Base-by-base conservation (phyloP, 2,329 filamentous ascomycete species). In the Epichloe scottii region DNA sequence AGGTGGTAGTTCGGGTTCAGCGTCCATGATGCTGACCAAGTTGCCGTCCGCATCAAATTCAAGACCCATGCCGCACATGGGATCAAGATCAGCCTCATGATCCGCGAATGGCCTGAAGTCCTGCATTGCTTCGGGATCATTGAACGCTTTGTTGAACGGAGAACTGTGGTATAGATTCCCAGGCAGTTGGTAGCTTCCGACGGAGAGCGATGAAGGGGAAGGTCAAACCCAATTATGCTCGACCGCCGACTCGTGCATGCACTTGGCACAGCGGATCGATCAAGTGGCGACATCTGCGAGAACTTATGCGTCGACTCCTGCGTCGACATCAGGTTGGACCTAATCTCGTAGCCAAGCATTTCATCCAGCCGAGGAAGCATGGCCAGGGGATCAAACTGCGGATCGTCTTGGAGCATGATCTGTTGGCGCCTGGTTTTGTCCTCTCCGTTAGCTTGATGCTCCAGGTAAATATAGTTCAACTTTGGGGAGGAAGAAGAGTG, bases 331-430 rank as follows among this genome's bases (percentile, higher is more conserved):
- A 63, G 54, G 39, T 60, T 55, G 30, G 66, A 51, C 33, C 68
- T 64, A 10, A 64, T 60, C 12, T 66, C 62, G 23, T 62, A 61
- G 38, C 67, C 67, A 34, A 75, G 55, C 15, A 67, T 55, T 26
- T 69, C 51, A 6, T 54, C 64, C 30, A 69, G 51, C 5, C 60
- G 60, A 35, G 67, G 66, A 11, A 68, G 50, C 11, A 55, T 52
- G 42, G 55, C 61, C 51, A 60, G 54, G 4, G 63, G 61, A 48
- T 70, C 67, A 53, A 97, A 96, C 41, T 79, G 76, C 0, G 89
- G 89, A 60, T 97, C 91, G 60, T 97, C 88, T 50, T 79, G 73
- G 2, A 97, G 73, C 3, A 89, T 72, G 51, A 96, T 81, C 58
- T 90, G 83, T 23, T 86, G 81, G 5, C 79, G 81, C 59, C 88